phyloP scores from a whole-genome alignment of 139 green algal genomes.

The Micractinium sp. region DNA sequence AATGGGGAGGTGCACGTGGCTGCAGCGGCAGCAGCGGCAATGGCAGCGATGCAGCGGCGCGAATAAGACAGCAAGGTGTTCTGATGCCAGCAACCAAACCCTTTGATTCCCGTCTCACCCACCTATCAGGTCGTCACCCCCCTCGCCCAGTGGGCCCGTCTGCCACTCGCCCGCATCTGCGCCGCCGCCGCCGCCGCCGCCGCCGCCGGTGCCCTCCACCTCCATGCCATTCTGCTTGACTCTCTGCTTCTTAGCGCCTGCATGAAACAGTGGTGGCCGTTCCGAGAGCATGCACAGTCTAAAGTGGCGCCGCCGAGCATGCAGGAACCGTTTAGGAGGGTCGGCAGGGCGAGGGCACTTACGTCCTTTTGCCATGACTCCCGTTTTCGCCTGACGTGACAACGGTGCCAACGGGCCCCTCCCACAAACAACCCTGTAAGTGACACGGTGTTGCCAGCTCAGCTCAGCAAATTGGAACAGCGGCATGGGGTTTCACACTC shows the following conservation, averaged over 20 bases:
- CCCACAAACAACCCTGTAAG: no score
- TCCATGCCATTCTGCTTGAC: slow-evolving; percentile 23
- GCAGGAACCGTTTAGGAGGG: no score
- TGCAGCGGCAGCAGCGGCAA: background rate
- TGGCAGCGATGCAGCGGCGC: background rate
- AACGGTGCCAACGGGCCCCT: no score
- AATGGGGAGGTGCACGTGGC: background rate
- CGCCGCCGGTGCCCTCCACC: background rate
- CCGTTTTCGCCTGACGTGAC: background rate
- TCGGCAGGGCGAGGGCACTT: no score
- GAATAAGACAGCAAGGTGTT: background rate
- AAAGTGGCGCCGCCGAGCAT: no score
- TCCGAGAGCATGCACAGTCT: background rate
- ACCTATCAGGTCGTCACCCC: slow-evolving; percentile 4
- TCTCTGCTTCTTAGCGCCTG: background rate
- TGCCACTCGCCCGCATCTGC: background rate
- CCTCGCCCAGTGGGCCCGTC: background rate
- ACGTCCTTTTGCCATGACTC: no score
- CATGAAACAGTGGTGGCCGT: background rate
- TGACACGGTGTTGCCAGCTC: background rate
- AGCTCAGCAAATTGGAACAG: no score
- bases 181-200: background rate
- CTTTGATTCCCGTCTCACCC: background rate
- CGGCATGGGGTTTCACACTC: background rate
- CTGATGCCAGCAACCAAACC: background rate